These are phyloP conservation scores for Bacterosira constricta DNA, from an alignment of 108 stramenopile genomes.

Conservation along the genomic window DNA sequence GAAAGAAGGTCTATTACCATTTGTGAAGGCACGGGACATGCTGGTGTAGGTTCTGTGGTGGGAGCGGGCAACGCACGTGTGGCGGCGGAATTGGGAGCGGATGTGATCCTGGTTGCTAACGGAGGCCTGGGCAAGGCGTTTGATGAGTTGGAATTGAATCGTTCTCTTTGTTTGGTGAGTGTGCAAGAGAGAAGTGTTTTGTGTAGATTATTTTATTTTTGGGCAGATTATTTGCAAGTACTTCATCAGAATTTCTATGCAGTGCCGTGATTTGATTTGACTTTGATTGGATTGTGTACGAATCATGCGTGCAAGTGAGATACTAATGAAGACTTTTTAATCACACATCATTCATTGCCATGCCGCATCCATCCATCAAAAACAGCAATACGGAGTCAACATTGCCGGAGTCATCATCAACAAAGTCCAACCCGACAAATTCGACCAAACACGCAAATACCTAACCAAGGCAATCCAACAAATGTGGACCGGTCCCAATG, in stretches of 20 bases:
- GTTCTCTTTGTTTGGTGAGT: slow-evolving; percentile 62
- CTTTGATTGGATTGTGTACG: background rate
- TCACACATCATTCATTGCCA: no score
- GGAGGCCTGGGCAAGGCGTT: slow-evolving; percentile 91
- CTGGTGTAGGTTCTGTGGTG: slow-evolving; percentile 85
- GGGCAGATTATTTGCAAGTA: no score
- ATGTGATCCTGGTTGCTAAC: slow-evolving; percentile 91
- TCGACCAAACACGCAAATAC: slow-evolving; percentile 75
- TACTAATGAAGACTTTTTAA: background rate
- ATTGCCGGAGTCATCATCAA: slow-evolving; percentile 91
- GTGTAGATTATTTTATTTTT: no score
- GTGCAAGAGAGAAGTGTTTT: no score
- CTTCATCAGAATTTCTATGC: no score
- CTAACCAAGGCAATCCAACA: slow-evolving; percentile 61
- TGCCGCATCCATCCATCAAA: no score
- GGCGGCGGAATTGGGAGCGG: slow-evolving; percentile 78
- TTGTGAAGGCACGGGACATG: slow-evolving; percentile 96
- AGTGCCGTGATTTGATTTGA: background rate
- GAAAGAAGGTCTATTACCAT: slow-evolving; percentile 64
- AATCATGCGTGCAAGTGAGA: background rate
- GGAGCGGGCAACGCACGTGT: slow-evolving; percentile 88
- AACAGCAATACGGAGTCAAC: slow-evolving; percentile 71
- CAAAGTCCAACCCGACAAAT: slow-evolving; percentile 87
- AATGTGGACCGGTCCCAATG: slow-evolving; percentile 55
- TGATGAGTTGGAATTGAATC: slow-evolving; percentile 90